Percentiles rank a stretch among this genome's conserved stretches.
Conservation (phyloP, 2,329 filamentous ascomycete genomes). For the Fusarium graminum region DNA sequence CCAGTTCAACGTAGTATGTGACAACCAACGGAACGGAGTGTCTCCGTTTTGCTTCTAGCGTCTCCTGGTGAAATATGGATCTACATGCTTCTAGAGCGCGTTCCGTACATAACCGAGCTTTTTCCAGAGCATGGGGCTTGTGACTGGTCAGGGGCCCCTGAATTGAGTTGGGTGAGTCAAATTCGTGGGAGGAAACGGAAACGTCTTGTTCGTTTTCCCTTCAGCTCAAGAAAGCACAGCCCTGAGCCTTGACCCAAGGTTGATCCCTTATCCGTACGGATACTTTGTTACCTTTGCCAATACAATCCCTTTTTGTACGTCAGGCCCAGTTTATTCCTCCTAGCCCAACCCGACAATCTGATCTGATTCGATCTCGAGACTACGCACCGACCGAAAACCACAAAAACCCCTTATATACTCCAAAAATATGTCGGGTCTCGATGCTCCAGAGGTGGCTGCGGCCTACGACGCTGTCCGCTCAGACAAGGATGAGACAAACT, state of each 20-base stretch:
- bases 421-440: conserved; percentile 65
- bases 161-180: conserved; percentile 8
- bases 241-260: conserved; percentile 28
- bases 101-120: conserved; percentile 35
- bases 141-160: conserved; percentile 16
- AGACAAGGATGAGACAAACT: conserved; percentile 75
- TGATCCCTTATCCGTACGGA: conserved; percentile 24
- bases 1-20: too few relatives aligned
- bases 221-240: neutral
- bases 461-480: conserved; percentile 76
- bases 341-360: conserved; percentile 1
- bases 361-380: conserved; percentile 34
- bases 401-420: neutral
- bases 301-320: conserved; percentile 18
- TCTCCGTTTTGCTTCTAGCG: conserved; percentile 39
- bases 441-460: conserved; percentile 69
- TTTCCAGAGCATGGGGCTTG: conserved; percentile 31
- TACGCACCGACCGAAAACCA: conserved; percentile 19
- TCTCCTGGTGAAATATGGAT: conserved; percentile 36
- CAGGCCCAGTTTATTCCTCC: conserved; percentile 40
- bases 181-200: conserved; percentile 19
- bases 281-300: neutral
- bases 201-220: conserved; percentile 1
- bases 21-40: conserved; percentile 27
- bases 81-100: conserved; percentile 29